Evolutionary conservation across 345 rosid genomes (phyloP).

Genomic region (Eucalyptus grandis): DNA sequence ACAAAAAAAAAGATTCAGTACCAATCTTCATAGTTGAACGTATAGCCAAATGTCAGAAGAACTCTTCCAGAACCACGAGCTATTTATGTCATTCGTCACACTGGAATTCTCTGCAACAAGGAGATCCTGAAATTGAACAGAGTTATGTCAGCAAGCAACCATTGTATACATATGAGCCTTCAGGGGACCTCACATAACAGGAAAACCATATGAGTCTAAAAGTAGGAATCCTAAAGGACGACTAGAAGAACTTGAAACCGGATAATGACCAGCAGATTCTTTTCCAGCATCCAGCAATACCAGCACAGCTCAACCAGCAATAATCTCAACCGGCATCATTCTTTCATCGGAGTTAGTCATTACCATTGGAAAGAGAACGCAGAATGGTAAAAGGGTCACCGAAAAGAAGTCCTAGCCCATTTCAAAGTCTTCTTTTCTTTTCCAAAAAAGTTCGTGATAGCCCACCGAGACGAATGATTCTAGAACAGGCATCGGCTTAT

Average conservation of each 20-base stretch:
- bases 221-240: neutral
- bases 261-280: neutral
- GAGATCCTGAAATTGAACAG: neutral
- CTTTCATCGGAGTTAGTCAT: neutral
- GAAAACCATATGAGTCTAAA: neutral
- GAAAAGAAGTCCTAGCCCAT: neutral
- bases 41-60: neutral
- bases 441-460: neutral
- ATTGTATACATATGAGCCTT: neutral
- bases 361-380: neutral
- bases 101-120: neutral
- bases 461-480: neutral
- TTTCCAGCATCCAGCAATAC: neutral
- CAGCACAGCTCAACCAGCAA: neutral
- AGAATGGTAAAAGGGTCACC: neutral
- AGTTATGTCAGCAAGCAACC: neutral
- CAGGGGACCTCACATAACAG: neutral
- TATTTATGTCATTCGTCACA: neutral
- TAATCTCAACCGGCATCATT: neutral
- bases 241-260: neutral
- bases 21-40: conserved; percentile 47
- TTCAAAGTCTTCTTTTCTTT: neutral
- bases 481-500: neutral
- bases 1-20: neutral
- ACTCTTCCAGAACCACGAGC: neutral